Conservation (phyloP, 2,329 filamentous ascomycete species). For the Phialophora tarda region DNA sequence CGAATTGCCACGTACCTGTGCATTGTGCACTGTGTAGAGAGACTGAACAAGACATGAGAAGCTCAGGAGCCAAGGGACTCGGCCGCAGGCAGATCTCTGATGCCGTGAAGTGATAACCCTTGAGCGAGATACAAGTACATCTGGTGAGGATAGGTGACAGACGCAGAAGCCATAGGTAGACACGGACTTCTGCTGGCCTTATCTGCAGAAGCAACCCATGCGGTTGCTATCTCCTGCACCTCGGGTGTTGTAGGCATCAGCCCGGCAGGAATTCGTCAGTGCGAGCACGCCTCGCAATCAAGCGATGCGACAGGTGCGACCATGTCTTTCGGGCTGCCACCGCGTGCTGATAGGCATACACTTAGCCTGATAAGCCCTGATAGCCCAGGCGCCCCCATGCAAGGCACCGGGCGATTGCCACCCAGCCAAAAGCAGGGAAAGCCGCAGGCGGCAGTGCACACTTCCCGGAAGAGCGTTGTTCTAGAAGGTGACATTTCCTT, state of each 20-base stretch:
- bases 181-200: conserved; percentile 1
- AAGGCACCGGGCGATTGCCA: conserved; percentile 27
- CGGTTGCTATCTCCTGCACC: conserved; percentile 10
- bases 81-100: neutral
- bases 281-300: conserved; percentile 18
- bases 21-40: too few relatives aligned
- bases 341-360: conserved; percentile 9
- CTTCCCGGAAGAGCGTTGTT: conserved; percentile 25
- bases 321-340: neutral
- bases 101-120: conserved; percentile 11
- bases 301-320: conserved; percentile 19
- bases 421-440: conserved; percentile 23
- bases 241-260: conserved; percentile 6
- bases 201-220: conserved; percentile 9
- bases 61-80: conserved; percentile 1
- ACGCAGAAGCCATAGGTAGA: conserved; percentile 1
- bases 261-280: conserved; percentile 1
- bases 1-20: neutral
- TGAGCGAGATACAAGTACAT: neutral
- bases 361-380: conserved; percentile 2
- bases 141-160: neutral
- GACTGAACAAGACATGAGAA: neutral
- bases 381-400: conserved; percentile 22
- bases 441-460: neutral
- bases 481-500: conserved; percentile 34